Evolutionary conservation across 108 stramenopile species (phyloP).

Genomic region (Stephanodiscus minutulus): DNA sequence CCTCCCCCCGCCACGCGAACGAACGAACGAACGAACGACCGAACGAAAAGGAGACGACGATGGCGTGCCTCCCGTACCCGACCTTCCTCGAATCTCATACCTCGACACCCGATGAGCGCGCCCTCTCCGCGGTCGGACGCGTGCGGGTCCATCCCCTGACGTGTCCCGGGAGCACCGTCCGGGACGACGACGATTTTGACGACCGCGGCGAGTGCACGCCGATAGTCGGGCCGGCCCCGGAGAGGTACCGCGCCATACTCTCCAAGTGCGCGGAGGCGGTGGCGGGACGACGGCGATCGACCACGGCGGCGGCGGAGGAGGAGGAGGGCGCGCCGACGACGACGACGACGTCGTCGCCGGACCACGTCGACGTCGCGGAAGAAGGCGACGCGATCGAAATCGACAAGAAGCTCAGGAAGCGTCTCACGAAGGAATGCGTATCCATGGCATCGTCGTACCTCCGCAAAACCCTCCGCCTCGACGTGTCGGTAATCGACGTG

Average conservation of each 20-base stretch:
- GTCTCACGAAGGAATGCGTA: conserved; percentile 79
- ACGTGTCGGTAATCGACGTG: conserved; percentile 76
- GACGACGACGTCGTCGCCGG: conserved; percentile 18
- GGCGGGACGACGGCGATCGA: conserved; percentile 16
- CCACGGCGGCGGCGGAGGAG: conserved; percentile 7
- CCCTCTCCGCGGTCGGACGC: conserved; percentile 44
- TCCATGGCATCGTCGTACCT: conserved; percentile 69
- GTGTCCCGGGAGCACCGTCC: conserved; percentile 16
- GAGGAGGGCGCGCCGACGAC: not conserved
- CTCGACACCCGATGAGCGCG: conserved; percentile 11
- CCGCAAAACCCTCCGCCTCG: conserved; percentile 54
- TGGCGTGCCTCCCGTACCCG: conserved; percentile 76
- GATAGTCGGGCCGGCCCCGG: not conserved
- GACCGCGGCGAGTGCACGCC: too few relatives aligned
- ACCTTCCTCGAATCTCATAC: conserved; percentile 56
- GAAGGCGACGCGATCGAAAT: conserved; percentile 44
- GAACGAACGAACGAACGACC: too few relatives aligned
- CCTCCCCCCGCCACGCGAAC: too few relatives aligned
- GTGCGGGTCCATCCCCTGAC: conserved; percentile 39
- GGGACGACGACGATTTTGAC: not conserved
- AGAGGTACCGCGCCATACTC: conserved; percentile 59
- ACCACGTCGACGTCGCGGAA: too few relatives aligned
- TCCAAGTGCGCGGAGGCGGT: conserved; percentile 54
- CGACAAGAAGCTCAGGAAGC: conserved; percentile 70
- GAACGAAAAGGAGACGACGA: conserved; percentile 16